phyloP scores from a whole-genome alignment of 2,329 filamentous ascomycete genomes.

The Claviceps paspali region DNA sequence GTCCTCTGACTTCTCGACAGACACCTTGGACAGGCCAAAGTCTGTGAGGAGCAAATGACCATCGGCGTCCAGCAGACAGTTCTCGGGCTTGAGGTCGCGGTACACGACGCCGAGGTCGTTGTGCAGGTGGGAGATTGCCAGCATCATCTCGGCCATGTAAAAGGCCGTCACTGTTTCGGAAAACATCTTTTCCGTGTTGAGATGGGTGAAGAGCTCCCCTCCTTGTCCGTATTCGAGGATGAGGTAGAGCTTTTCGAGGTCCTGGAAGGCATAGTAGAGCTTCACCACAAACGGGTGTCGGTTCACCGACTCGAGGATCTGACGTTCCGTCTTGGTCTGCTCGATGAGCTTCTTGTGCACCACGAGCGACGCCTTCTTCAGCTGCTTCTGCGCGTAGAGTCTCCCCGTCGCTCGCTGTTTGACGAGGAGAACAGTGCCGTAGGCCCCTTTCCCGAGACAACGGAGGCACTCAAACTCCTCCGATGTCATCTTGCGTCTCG shows the following conservation, averaged over 20 bases:
- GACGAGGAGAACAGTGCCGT: conserved; percentile 86
- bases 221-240: conserved; percentile 97
- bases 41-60: conserved; percentile 91
- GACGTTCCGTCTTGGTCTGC: conserved; percentile 92
- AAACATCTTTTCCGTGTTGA: conserved; percentile 91
- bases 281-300: conserved; percentile 96
- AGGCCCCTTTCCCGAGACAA: conserved; percentile 91
- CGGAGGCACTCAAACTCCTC: conserved; percentile 81
- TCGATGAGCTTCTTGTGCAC: conserved; percentile 93
- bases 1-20: conserved; percentile 44
- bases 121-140: conserved; percentile 87
- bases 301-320: conserved; percentile 90
- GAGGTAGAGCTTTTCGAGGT: conserved; percentile 91
- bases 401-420: conserved; percentile 78
- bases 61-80: conserved; percentile 81
- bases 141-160: conserved; percentile 96
- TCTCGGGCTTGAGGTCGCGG: conserved; percentile 93
- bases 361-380: conserved; percentile 89
- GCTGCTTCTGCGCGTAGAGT: conserved; percentile 94
- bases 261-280: conserved; percentile 95
- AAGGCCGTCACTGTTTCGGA: conserved; percentile 78
- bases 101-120: conserved; percentile 88
- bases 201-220: conserved; percentile 90
- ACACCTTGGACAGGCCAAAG: conserved; percentile 92
- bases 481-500: conserved; percentile 71